A percentile compares a stretch with the other conserved stretches of the same genome.
Evolutionary conservation across 139 green algal genomes (phyloP).

Genomic region (Edaphochlamys debaryana): DNA sequence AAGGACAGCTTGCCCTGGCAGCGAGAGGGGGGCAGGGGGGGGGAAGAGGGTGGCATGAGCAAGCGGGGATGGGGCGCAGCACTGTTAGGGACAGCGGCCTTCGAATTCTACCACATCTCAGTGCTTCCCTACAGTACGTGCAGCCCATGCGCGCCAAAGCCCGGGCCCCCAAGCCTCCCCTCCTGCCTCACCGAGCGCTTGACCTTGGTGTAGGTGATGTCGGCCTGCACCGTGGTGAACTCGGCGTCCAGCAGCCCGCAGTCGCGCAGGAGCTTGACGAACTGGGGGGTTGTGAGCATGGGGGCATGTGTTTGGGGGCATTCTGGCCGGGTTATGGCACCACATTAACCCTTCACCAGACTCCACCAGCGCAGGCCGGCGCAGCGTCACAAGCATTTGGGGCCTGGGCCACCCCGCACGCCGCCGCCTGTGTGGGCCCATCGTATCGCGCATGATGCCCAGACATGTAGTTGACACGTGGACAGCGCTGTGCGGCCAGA

Average conservation of each 20-base stretch:
- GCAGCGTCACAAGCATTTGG: too few relatives aligned
- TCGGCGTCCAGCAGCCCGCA: slow-evolving; percentile 59
- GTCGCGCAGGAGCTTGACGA: slow-evolving; percentile 78
- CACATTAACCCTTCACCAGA: too few relatives aligned
- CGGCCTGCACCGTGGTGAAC: slow-evolving; percentile 46
- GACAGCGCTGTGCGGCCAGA: too few relatives aligned
- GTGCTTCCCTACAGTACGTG: not conserved
- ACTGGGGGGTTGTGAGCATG: too few relatives aligned
- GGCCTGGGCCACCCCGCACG: too few relatives aligned
- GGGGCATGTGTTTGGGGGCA: too few relatives aligned
- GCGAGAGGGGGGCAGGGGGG: slow-evolving; percentile 42
- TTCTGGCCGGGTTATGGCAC: too few relatives aligned
- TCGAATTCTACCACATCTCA: not conserved
- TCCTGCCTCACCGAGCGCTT: slow-evolving; percentile 54
- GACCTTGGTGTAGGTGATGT: slow-evolving; percentile 75
- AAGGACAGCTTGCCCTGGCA: slow-evolving; percentile 65
- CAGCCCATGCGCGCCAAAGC: not conserved
- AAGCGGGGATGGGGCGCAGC: not conserved
- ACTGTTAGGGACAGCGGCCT: not conserved
- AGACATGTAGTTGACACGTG: too few relatives aligned
- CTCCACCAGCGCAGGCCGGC: too few relatives aligned
- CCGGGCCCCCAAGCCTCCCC: not conserved
- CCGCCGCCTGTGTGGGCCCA: too few relatives aligned
- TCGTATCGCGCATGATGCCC: too few relatives aligned
- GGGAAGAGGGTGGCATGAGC: not conserved